Percentiles rank a stretch among this genome's conserved stretches.
Conservation (phyloP, 2,329 filamentous ascomycete genomes). For the Arthroderma sp. region DNA sequence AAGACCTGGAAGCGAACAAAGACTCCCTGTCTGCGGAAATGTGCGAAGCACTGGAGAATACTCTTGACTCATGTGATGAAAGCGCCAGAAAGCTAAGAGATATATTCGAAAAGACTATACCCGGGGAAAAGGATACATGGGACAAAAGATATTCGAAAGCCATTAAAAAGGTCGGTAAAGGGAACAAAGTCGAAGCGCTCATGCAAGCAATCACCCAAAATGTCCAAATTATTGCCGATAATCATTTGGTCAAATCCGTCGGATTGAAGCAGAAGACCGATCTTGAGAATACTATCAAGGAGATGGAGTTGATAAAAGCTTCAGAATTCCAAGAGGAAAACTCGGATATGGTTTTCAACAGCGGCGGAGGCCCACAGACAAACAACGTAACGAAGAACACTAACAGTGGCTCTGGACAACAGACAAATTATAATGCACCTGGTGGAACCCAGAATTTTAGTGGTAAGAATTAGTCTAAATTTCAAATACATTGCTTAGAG, state of each 20-base stretch:
- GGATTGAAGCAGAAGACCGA: neutral
- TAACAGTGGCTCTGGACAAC: neutral
- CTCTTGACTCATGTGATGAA: neutral
- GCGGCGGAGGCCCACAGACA: neutral
- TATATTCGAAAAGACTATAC: neutral
- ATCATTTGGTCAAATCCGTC: neutral
- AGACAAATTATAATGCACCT: neutral
- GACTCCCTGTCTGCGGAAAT: neutral
- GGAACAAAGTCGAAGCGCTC: neutral
- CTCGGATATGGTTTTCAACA: neutral
- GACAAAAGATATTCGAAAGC: neutral
- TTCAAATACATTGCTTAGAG: no score
- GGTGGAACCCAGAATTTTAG: neutral
- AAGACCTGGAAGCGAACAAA: neutral
- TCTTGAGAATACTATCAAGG: neutral
- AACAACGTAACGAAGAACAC: neutral
- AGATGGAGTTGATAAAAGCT: neutral
- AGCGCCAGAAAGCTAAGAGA: neutral
- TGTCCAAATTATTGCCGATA: neutral
- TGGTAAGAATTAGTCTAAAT: conserved; percentile 1
- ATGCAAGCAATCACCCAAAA: neutral
- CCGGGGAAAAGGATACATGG: neutral
- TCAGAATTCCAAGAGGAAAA: neutral
- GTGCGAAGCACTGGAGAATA: neutral
- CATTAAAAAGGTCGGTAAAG: neutral